Evolutionary conservation across 306 rosid species (phyloP).

Genomic region (Macrotyloma uniflorum): DNA sequence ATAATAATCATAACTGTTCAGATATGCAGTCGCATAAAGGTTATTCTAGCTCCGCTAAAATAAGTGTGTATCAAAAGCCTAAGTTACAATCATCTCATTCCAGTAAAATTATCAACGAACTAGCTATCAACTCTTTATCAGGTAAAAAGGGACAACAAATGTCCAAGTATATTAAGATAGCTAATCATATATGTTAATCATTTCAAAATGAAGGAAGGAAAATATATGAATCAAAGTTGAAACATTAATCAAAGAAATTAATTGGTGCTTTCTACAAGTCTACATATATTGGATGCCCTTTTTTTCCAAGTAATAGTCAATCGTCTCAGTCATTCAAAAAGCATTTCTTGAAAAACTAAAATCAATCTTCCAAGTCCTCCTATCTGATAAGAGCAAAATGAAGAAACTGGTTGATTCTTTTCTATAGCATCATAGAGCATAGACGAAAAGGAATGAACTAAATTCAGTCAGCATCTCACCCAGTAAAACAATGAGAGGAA

Average conservation of each 20-base stretch:
- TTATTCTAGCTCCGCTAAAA: not conserved
- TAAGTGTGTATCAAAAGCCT: not conserved
- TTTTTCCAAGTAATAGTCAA: not conserved
- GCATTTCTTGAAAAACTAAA: not conserved
- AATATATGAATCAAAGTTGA: not conserved
- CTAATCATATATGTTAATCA: not conserved
- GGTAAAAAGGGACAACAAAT: not conserved
- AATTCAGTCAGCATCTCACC: not conserved
- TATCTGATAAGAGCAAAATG: not conserved
- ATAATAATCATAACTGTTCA: not conserved
- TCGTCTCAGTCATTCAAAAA: not conserved
- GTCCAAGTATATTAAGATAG: not conserved
- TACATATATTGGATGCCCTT: not conserved
- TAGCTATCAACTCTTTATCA: not conserved
- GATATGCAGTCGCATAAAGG: not conserved
- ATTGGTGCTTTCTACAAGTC: not conserved
- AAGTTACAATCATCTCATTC: not conserved
- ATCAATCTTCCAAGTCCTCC: not conserved
- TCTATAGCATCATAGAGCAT: constrained; percentile 12
- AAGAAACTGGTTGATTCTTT: constrained; percentile 10
- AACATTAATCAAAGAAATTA: not conserved
- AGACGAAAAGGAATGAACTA: not conserved
- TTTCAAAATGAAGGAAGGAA: not conserved
- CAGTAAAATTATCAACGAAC: not conserved
- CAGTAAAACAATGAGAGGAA: not conserved